phyloP scores from a whole-genome alignment of 805 yeast species.

The Alloascoidea hylecoeti region DNA sequence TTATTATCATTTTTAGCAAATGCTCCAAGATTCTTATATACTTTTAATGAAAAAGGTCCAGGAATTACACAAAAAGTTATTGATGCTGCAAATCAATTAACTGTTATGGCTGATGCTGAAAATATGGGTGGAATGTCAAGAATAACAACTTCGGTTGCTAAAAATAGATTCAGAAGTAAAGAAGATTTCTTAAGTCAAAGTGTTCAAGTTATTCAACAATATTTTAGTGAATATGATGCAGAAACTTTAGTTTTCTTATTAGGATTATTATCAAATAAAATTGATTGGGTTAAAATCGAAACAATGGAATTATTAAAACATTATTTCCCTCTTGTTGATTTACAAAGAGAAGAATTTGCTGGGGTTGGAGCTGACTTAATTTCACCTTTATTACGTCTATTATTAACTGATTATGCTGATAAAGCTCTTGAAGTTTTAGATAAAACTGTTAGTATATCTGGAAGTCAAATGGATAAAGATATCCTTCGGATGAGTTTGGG shows the following conservation, averaged over 20 bases:
- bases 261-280: constrained; percentile 67
- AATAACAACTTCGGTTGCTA: constrained; percentile 62
- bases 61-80: constrained; percentile 34
- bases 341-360: constrained; percentile 62
- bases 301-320: constrained; percentile 64
- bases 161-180: constrained; percentile 75
- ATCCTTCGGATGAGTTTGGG: constrained; percentile 88
- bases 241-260: constrained; percentile 61
- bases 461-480: constrained; percentile 82
- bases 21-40: constrained; percentile 74
- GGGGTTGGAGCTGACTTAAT: constrained; percentile 94
- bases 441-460: constrained; percentile 73
- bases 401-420: constrained; percentile 76
- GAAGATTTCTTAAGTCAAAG: constrained; percentile 79
- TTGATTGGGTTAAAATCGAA: constrained; percentile 68
- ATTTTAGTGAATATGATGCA: constrained; percentile 62
- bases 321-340: constrained; percentile 64
- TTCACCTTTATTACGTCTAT: constrained; percentile 71
- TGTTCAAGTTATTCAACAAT: constrained; percentile 49
- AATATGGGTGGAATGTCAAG: constrained; percentile 49
- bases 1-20: constrained; percentile 64
- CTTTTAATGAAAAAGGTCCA: constrained; percentile 50
- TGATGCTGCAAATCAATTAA: constrained; percentile 40
- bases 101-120: constrained; percentile 43
- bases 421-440: constrained; percentile 85